Percentiles rank a stretch among this genome's conserved stretches.
Conservation (phyloP, 1,284 basidiomycete genomes). For the Tylopilus sp. region DNA sequence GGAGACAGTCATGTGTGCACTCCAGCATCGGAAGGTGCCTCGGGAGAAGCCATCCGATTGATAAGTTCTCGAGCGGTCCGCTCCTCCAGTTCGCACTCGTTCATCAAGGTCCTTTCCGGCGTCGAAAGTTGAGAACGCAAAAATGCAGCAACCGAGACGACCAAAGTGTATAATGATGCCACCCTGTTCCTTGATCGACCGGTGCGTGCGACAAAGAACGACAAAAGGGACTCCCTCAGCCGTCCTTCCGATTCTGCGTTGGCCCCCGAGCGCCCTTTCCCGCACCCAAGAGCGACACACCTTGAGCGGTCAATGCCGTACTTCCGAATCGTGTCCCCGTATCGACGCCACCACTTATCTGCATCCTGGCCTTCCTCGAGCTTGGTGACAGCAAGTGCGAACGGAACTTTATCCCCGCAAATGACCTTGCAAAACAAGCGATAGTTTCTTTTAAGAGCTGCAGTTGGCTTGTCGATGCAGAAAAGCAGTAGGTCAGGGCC, state of each 20-base stretch:
- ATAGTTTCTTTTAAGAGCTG: constrained; percentile 29
- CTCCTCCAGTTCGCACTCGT: constrained; percentile 23
- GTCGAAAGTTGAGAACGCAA: constrained; percentile 10
- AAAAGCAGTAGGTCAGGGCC: constrained; percentile 38
- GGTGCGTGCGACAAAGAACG: constrained; percentile 15
- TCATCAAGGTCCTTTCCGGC: constrained; percentile 14
- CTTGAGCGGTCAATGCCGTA: constrained; percentile 31
- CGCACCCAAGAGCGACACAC: constrained; percentile 31
- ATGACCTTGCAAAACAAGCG: constrained; percentile 27
- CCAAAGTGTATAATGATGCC: constrained; percentile 6
- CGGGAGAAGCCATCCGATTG: constrained; percentile 11
- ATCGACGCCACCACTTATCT: constrained; percentile 34
- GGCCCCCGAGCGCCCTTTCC: not conserved
- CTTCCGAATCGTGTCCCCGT: constrained; percentile 27
- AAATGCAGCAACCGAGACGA: constrained; percentile 7
- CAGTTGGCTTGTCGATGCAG: constrained; percentile 35
- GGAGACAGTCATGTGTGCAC: not conserved
- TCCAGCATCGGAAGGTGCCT: not conserved
- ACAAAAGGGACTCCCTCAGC: constrained; percentile 18
- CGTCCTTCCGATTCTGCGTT: constrained; percentile 3
- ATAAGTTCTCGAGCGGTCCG: constrained; percentile 21
- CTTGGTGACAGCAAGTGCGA: constrained; percentile 26
- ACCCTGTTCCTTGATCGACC: constrained; percentile 10
- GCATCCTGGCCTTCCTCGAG: constrained; percentile 24
- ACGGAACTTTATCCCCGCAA: constrained; percentile 22